These are phyloP conservation scores for Cladophialophora psammophila DNA, from an alignment of 2,329 filamentous ascomycete species.

Conservation along the genomic window DNA sequence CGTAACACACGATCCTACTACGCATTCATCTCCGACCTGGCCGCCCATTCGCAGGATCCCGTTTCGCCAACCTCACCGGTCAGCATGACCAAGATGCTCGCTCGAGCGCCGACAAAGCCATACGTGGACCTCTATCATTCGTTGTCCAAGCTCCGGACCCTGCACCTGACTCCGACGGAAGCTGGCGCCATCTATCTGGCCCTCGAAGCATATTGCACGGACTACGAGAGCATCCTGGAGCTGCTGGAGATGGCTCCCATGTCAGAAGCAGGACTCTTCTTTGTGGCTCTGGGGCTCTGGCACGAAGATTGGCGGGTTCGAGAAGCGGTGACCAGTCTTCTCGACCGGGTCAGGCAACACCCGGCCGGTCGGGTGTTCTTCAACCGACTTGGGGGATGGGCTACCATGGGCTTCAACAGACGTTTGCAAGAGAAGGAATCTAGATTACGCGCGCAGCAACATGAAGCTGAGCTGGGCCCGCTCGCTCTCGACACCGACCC, in stretches of 20 bases:
- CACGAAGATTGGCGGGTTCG: slow-evolving; percentile 85
- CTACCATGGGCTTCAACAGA: slow-evolving; percentile 83
- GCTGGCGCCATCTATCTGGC: slow-evolving; percentile 86
- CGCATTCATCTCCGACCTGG: slow-evolving; percentile 82
- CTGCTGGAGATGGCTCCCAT: slow-evolving; percentile 83
- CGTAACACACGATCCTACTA: slow-evolving; percentile 94
- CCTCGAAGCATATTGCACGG: slow-evolving; percentile 75
- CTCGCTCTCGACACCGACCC: slow-evolving; percentile 15
- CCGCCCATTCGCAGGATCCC: slow-evolving; percentile 46
- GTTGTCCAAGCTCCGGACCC: slow-evolving; percentile 84
- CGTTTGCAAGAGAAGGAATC: slow-evolving; percentile 70
- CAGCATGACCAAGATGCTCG: slow-evolving; percentile 65
- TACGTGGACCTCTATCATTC: slow-evolving; percentile 89
- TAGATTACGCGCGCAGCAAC: slow-evolving; percentile 24
- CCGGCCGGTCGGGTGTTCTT: slow-evolving; percentile 95
- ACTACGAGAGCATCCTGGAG: slow-evolving; percentile 85
- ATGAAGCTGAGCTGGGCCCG: slow-evolving; percentile 26
- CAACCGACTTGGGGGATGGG: slow-evolving; percentile 82
- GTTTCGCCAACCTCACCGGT: slow-evolving; percentile 48
- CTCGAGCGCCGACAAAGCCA: slow-evolving; percentile 61
- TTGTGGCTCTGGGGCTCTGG: slow-evolving; percentile 87
- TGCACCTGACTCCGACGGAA: slow-evolving; percentile 77
- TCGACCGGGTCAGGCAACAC: slow-evolving; percentile 84
- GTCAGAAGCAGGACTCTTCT: slow-evolving; percentile 87
- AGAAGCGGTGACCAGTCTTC: slow-evolving; percentile 75